Evolutionary conservation across 805 yeast genomes (phyloP), one percentile per base, ranked within the genome.

Genomic region (Kuraishia hungarica): DNA sequence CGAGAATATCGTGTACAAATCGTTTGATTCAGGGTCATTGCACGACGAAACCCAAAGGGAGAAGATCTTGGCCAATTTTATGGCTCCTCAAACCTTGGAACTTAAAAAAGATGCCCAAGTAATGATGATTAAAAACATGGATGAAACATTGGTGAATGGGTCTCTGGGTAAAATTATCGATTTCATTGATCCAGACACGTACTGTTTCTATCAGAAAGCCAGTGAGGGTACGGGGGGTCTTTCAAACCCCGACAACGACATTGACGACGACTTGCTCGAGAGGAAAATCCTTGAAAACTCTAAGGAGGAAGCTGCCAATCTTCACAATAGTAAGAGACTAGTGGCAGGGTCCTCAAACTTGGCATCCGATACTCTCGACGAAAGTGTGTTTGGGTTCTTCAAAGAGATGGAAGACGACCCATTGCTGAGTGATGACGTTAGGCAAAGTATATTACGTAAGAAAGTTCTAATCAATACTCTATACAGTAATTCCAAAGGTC

Each of bases 71-170:
- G 84, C 86, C 21, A 77, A 79, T 51, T 73, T 89, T 47, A 84
- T 92, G 87, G 96, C 94, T 50, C 87, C 86, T 26, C 76, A 78
- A 56, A 64, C 61, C 6, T 64, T 94, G 15, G 76, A 73, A 2
- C 71, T 94, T 59, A 93, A 92, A 66, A 84, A 81, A 55, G 90
- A 89, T 43, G 96, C 97, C 0, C 99, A 94, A 68, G 97, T 94
- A 1, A 92, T 94, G 97, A 83, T 89, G 77, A 71, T 94, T 60
- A 89, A 88, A 62, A 94, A 94, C 67, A 77, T 80, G 29, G 92
- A 89, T 60, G 86, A 82, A 10, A 71, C 76, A 2, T 72, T 94
- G 47, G 98, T 94, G 48, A 94, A 94, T 70, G 99, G 99, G 2
- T 82, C 97, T 0, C 73, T 93, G 46, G 99, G 99, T 0, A 82